Evolutionary conservation across 2,329 filamentous ascomycete species (phyloP).

Genomic region (Colletotrichum limetticola): DNA sequence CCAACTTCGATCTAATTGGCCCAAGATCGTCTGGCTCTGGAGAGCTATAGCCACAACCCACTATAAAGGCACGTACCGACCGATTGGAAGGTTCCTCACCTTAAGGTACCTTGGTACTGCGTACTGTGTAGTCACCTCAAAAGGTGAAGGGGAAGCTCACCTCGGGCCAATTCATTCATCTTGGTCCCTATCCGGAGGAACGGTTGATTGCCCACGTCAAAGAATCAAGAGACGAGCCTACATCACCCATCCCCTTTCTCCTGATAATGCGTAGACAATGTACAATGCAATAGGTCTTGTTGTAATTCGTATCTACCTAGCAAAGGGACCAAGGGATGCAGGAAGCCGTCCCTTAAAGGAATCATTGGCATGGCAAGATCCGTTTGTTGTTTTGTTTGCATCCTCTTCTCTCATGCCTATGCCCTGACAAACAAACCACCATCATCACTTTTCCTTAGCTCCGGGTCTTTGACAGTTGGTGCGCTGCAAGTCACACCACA

Average conservation of each 20-base stretch:
- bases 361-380: not conserved
- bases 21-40: not conserved
- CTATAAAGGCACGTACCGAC: not conserved
- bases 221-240: too few relatives aligned
- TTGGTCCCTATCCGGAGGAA: too few relatives aligned
- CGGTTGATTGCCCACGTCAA: too few relatives aligned
- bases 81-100: too few relatives aligned
- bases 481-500: not conserved
- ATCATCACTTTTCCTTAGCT: not conserved
- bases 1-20: not conserved
- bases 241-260: too few relatives aligned
- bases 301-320: not conserved
- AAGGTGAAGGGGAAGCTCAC: too few relatives aligned
- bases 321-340: not conserved
- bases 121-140: too few relatives aligned
- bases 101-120: too few relatives aligned
- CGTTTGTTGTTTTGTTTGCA: not conserved
- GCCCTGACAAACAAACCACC: not conserved
- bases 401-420: not conserved
- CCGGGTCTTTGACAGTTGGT: not conserved
- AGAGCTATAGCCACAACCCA: not conserved
- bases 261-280: not conserved
- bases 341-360: not conserved
- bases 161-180: too few relatives aligned
- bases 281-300: too few relatives aligned